These are phyloP conservation scores for Yamadazyma trypodendri DNA, from an alignment of 1,139 yeast species.

Conservation along the genomic window DNA sequence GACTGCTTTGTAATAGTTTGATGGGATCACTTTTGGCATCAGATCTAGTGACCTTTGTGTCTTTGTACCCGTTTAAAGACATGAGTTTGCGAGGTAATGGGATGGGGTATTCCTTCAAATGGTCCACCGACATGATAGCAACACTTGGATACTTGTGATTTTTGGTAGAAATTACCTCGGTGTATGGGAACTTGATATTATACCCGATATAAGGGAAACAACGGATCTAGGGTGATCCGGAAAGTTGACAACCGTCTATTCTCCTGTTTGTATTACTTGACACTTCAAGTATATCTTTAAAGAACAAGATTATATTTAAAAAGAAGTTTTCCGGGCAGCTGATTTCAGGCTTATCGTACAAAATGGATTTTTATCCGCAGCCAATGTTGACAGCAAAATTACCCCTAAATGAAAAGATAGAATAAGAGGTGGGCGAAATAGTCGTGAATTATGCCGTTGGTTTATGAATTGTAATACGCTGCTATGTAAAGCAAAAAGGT, in stretches of 20 bases:
- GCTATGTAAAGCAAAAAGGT: too few relatives aligned
- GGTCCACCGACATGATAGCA: constrained; percentile 2
- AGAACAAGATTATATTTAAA: background rate
- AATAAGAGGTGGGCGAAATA: background rate
- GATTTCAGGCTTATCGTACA: constrained; percentile 2
- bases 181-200: too few relatives aligned
- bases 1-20: background rate
- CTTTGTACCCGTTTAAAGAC: constrained; percentile 7
- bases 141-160: background rate
- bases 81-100: constrained; percentile 9
- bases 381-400: background rate
- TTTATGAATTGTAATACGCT: too few relatives aligned
- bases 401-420: background rate
- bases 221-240: too few relatives aligned
- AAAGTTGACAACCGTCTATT: too few relatives aligned
- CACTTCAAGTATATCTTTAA: background rate
- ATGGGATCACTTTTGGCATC: background rate
- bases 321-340: background rate
- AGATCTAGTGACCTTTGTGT: background rate
- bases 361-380: constrained; percentile 1
- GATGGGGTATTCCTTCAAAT: constrained; percentile 12
- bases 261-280: too few relatives aligned
- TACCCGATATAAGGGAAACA: too few relatives aligned
- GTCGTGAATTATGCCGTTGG: too few relatives aligned
- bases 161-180: background rate